Conservation (phyloP, 768 basidiomycete genomes). For the Tylopilus plumbeoviolaceoides region DNA sequence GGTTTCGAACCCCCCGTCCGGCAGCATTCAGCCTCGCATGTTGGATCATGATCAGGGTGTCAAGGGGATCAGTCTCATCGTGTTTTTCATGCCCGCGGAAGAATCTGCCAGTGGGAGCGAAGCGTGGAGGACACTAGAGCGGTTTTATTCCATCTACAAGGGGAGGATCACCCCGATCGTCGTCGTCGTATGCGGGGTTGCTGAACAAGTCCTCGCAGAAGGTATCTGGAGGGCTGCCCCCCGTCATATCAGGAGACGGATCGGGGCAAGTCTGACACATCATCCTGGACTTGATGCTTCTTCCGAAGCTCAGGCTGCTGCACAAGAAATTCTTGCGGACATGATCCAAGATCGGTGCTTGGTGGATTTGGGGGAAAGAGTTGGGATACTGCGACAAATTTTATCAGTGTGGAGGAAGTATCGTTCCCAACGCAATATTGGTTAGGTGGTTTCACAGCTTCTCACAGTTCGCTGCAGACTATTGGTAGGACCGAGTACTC, state of each 20-base stretch:
- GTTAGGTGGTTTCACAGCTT: neutral
- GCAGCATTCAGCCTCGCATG: neutral
- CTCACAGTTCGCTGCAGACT: too few species aligned
- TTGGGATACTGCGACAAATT: slow-evolving; percentile 13
- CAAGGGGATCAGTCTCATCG: slow-evolving; percentile 11
- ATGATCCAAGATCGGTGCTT: slow-evolving; percentile 11
- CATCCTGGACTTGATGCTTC: slow-evolving; percentile 9
- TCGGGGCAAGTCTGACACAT: slow-evolving; percentile 9
- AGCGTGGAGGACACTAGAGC: slow-evolving; percentile 12
- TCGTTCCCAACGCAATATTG: slow-evolving; percentile 10
- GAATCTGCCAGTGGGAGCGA: neutral
- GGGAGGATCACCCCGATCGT: slow-evolving; percentile 16
- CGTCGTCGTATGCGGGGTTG: slow-evolving; percentile 12
- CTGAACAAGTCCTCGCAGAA: slow-evolving; percentile 7
- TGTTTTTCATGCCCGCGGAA: slow-evolving; percentile 13
- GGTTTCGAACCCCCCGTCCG: neutral
- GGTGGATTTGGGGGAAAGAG: slow-evolving; percentile 16
- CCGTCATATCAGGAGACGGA: slow-evolving; percentile 5
- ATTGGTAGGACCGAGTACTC: neutral
- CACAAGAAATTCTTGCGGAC: slow-evolving; percentile 9
- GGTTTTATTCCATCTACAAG: slow-evolving; percentile 11
- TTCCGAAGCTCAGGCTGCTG: slow-evolving; percentile 6
- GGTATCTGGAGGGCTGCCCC: slow-evolving; percentile 10
- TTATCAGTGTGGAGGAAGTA: slow-evolving; percentile 18
- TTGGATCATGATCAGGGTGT: neutral